phyloP scores from a whole-genome alignment of 345 rosid genomes.

The Ceriops tagal region DNA sequence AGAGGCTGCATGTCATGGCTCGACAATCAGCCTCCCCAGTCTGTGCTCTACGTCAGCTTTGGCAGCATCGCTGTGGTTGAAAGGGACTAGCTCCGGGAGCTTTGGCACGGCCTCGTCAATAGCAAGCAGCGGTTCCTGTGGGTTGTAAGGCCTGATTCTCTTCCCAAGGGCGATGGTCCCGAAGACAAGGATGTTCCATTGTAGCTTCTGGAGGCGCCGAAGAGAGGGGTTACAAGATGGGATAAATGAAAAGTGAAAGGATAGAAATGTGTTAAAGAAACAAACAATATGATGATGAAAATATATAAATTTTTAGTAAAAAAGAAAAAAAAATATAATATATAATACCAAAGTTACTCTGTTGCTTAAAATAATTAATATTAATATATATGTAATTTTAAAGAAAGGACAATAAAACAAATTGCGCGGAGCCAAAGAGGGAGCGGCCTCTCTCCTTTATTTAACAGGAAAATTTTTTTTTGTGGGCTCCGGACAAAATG shows the following conservation, averaged over 20 bases:
- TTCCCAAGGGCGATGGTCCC: constrained; percentile 4
- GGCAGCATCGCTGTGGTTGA: constrained; percentile 31
- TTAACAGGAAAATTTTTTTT: too few relatives aligned
- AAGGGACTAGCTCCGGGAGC: constrained; percentile 34
- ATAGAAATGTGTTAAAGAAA: too few relatives aligned
- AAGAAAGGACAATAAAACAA: too few relatives aligned
- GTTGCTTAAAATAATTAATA: too few relatives aligned
- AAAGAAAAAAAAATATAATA: too few relatives aligned
- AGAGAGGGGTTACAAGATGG: constrained; percentile 21
- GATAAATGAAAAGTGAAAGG: not conserved
- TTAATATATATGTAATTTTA: too few relatives aligned
- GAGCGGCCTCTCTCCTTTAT: too few relatives aligned
- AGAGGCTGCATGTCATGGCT: constrained; percentile 43
- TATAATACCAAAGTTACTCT: too few relatives aligned
- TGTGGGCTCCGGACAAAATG: too few relatives aligned
- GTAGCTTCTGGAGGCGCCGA: constrained; percentile 23
- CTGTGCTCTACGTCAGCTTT: constrained; percentile 47
- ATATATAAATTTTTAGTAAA: too few relatives aligned
- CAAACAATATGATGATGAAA: too few relatives aligned
- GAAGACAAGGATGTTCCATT: not conserved
- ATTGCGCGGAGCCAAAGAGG: too few relatives aligned
- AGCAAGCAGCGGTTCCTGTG: constrained; percentile 42
- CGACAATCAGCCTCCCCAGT: constrained; percentile 30
- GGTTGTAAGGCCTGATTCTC: constrained; percentile 33
- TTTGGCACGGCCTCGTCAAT: constrained; percentile 40